Evolutionary conservation across 2,329 filamentous ascomycete species (phyloP).

Genomic region (Piedraia hortae): DNA sequence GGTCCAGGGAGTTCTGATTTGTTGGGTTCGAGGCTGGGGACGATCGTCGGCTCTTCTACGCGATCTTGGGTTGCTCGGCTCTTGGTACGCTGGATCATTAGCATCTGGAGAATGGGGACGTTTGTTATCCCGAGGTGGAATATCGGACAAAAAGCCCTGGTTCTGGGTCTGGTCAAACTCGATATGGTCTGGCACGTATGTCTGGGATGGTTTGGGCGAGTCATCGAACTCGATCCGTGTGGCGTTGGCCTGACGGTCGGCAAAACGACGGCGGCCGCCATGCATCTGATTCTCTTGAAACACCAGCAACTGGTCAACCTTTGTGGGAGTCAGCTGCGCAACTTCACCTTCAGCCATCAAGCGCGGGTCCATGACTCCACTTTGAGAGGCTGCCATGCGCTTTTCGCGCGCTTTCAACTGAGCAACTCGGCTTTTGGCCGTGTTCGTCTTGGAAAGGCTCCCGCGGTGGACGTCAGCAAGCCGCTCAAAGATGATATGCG

Average conservation of each 20-base stretch:
- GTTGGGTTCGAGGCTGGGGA: too few relatives aligned
- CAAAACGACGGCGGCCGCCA: constrained; percentile 7
- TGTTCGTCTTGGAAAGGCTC: constrained; percentile 4
- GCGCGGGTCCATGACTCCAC: constrained; percentile 2
- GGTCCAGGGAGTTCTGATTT: constrained; percentile 12
- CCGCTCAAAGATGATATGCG: constrained; percentile 13
- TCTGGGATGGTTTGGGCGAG: too few relatives aligned
- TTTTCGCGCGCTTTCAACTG: constrained; percentile 4
- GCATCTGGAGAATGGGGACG: too few relatives aligned
- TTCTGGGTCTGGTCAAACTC: too few relatives aligned
- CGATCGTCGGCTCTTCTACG: constrained; percentile 3
- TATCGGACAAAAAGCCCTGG: too few relatives aligned
- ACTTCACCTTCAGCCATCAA: constrained; percentile 1
- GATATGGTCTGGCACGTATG: too few relatives aligned
- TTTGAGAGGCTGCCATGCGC: constrained; percentile 1
- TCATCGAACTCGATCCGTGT: constrained; percentile 14
- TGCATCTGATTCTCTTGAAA: constrained; percentile 2
- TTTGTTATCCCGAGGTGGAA: too few relatives aligned
- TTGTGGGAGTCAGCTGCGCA: neutral
- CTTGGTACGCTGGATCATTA: constrained; percentile 6
- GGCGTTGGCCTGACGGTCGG: constrained; percentile 16
- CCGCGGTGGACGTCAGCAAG: constrained; percentile 7
- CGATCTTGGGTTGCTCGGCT: constrained; percentile 5
- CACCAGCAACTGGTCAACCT: constrained; percentile 1
- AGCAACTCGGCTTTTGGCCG: constrained; percentile 4